These are phyloP conservation scores for Chaetomiaceae sp. DNA, from an alignment of 2,329 filamentous ascomycete genomes.

Conservation along the genomic window DNA sequence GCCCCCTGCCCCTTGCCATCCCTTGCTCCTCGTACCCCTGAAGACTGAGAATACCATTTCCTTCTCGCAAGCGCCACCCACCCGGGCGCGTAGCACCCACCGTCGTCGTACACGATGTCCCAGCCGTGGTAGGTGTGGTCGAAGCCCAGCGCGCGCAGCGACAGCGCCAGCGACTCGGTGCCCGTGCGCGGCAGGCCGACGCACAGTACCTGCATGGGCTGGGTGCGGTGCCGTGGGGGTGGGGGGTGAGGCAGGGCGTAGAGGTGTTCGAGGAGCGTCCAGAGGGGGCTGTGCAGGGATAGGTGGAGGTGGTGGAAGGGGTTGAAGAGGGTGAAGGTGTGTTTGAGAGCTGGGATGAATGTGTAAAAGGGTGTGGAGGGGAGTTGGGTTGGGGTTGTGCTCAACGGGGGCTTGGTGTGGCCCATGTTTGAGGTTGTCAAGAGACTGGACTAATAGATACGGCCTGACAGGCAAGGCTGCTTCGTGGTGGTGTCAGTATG, in stretches of 20 bases:
- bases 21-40: neutral
- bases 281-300: slow-evolving; percentile 7
- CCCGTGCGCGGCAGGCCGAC: slow-evolving; percentile 21
- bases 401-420: no score
- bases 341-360: neutral
- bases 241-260: slow-evolving; percentile 16
- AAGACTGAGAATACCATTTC: slow-evolving; percentile 10
- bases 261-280: slow-evolving; percentile 16
- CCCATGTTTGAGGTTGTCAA: no score
- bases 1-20: neutral
- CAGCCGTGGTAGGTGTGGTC: slow-evolving; percentile 23
- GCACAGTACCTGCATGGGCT: slow-evolving; percentile 18
- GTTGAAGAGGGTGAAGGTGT: slow-evolving; percentile 6
- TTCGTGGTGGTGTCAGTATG: no score
- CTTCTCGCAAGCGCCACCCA: slow-evolving; percentile 16
- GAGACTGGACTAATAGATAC: no score
- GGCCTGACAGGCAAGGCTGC: no score
- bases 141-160: slow-evolving; percentile 19
- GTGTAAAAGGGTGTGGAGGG: neutral
- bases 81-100: slow-evolving; percentile 8
- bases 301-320: slow-evolving; percentile 1
- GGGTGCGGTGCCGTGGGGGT: slow-evolving; percentile 3
- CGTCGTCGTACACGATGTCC: slow-evolving; percentile 18
- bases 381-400: neutral
- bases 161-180: slow-evolving; percentile 22